Conservation (phyloP, 2,329 filamentous ascomycete species). For the Trichoderma aggressivum region DNA sequence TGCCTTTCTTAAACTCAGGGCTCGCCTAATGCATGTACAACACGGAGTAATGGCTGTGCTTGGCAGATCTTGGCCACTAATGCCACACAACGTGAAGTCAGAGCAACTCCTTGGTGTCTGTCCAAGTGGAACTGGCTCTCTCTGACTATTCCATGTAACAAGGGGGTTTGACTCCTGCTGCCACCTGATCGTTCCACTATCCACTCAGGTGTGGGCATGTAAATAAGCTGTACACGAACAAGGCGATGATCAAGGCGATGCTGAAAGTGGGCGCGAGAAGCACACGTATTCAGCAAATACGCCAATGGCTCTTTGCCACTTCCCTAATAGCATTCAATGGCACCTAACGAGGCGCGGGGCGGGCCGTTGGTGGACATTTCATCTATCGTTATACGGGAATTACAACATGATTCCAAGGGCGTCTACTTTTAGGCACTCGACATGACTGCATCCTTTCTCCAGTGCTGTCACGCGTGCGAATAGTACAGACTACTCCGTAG, state of each 20-base stretch:
- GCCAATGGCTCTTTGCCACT: background rate
- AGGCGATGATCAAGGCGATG: background rate
- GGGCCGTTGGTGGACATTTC: background rate
- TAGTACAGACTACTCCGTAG: background rate
- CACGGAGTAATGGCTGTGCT: background rate
- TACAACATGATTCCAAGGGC: background rate
- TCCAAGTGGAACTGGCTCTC: background rate
- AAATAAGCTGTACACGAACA: background rate
- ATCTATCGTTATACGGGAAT: background rate
- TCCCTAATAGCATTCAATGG: background rate
- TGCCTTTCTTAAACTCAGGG: background rate
- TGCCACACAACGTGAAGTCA: background rate
- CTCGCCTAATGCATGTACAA: background rate
- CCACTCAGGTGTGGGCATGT: background rate
- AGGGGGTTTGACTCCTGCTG: background rate
- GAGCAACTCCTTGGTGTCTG: background rate
- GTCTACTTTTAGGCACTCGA: background rate
- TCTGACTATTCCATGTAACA: background rate
- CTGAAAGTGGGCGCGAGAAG: background rate
- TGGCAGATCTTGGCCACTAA: background rate
- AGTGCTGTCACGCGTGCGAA: background rate
- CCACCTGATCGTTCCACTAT: background rate
- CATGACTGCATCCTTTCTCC: background rate
- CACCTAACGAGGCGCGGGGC: background rate
- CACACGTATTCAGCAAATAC: background rate